These are phyloP conservation scores for Dalbergia oliveri DNA, from an alignment of 306 rosid genomes.

Conservation along the genomic window DNA sequence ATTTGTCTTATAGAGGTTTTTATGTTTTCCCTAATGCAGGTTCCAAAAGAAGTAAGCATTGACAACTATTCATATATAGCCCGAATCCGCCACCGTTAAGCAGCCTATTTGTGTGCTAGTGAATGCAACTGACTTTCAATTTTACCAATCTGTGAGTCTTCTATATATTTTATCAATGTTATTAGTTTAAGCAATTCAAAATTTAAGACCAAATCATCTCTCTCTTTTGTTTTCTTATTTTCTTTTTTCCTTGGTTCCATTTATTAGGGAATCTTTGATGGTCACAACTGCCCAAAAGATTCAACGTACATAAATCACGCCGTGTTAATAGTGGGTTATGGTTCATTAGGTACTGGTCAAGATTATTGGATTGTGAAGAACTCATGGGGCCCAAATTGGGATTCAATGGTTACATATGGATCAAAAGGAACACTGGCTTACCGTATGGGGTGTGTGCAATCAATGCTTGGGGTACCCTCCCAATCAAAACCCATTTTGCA, in stretches of 20 bases:
- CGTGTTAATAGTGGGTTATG: slow-evolving; percentile 62
- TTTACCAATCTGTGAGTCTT: slow-evolving; percentile 36
- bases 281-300: slow-evolving; percentile 20
- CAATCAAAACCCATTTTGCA: background rate
- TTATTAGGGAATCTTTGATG: slow-evolving; percentile 62
- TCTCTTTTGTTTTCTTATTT: background rate
- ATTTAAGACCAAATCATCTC: too few species aligned
- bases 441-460: background rate
- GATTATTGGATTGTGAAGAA: slow-evolving; percentile 63
- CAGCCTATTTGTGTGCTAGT: slow-evolving; percentile 62
- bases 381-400: slow-evolving; percentile 63
- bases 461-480: background rate
- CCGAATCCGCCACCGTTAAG: slow-evolving; percentile 47
- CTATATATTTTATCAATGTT: background rate
- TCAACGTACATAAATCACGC: background rate
- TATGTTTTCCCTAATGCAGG: slow-evolving; percentile 2
- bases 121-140: slow-evolving; percentile 51
- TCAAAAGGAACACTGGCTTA: background rate
- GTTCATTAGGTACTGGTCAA: slow-evolving; percentile 1
- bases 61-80: slow-evolving; percentile 47
- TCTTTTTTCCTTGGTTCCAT: background rate
- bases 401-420: slow-evolving; percentile 48
- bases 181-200: too few species aligned
- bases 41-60: background rate
- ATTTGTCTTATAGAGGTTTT: too few species aligned